phyloP scores from a whole-genome alignment of 148 eudicot species.

The Limonium bicolor region DNA sequence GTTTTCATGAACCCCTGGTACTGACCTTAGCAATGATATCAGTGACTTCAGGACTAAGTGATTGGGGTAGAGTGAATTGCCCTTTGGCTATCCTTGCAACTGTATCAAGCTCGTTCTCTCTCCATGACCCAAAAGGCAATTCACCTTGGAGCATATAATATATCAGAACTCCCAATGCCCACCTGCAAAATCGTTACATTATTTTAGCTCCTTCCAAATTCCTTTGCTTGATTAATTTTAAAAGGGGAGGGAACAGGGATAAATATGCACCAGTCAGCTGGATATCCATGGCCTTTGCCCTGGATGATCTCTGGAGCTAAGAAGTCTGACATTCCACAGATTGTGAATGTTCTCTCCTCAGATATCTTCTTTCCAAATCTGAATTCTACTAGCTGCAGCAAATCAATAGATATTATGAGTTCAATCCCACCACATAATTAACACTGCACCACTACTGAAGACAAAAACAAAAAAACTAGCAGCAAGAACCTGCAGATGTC shows the following conservation, averaged over 20 bases:
- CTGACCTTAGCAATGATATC: conserved; percentile 82
- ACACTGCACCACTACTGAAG: neutral
- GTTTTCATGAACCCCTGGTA: neutral
- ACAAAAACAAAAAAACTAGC: neutral
- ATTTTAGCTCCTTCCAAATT: neutral
- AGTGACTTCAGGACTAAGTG: conserved; percentile 48
- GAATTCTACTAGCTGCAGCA: conserved; percentile 78
- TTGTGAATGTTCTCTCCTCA: conserved; percentile 72
- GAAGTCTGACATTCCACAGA: conserved; percentile 81
- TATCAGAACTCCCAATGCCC: conserved; percentile 88
- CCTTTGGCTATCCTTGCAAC: conserved; percentile 84
- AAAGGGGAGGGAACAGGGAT: neutral
- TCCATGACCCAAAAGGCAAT: conserved; percentile 98
- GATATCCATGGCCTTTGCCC: conserved; percentile 77
- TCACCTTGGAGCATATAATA: conserved; percentile 91
- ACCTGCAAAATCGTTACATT: conserved; percentile 35
- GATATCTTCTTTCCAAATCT: conserved; percentile 73
- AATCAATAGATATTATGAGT: conserved; percentile 5
- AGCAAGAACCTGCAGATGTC: conserved; percentile 57
- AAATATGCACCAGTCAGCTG: conserved; percentile 79
- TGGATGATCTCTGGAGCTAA: conserved; percentile 95
- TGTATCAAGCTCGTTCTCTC: conserved; percentile 81
- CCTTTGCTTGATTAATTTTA: neutral
- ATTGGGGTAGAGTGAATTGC: conserved; percentile 56
- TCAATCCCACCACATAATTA: neutral